A percentile compares a stretch with the other conserved stretches of the same genome.
Evolutionary conservation across 164 flowering plant genomes (phyloP).

Genomic region (Piper betle): DNA sequence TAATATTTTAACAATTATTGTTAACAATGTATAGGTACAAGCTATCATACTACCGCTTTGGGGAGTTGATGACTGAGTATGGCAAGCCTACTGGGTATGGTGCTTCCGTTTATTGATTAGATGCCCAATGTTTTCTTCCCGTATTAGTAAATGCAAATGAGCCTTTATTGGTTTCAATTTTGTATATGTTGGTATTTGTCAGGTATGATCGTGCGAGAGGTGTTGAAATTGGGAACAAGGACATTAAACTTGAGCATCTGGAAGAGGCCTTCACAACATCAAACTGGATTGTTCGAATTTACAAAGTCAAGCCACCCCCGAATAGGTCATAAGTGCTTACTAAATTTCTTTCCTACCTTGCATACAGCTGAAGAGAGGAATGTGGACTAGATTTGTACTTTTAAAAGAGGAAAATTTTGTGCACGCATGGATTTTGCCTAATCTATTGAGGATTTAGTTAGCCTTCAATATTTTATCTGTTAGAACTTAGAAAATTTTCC

Average conservation of each 20-base stretch:
- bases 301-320: slow-evolving; percentile 88
- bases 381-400: slow-evolving; percentile 4
- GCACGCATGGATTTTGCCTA: slow-evolving; percentile 1
- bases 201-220: slow-evolving; percentile 98
- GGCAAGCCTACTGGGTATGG: slow-evolving; percentile 88
- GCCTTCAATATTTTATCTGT: neutral
- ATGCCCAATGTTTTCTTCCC: too few species aligned
- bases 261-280: slow-evolving; percentile 98
- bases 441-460: neutral
- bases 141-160: too few species aligned
- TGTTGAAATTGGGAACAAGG: slow-evolving; percentile 95
- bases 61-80: slow-evolving; percentile 87
- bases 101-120: neutral
- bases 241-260: slow-evolving; percentile 79
- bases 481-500: neutral
- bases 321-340: slow-evolving; percentile 56
- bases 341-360: slow-evolving; percentile 5
- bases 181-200: slow-evolving; percentile 5
- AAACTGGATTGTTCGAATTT: slow-evolving; percentile 96
- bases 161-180: neutral
- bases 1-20: neutral
- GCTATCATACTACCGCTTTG: slow-evolving; percentile 89
- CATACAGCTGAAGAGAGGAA: slow-evolving; percentile 7
- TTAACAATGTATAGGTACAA: slow-evolving; percentile 60
- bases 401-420: slow-evolving; percentile 9